Evolutionary conservation across 139 green algal species (phyloP).

Genomic region (Edaphochlamys debaryana): DNA sequence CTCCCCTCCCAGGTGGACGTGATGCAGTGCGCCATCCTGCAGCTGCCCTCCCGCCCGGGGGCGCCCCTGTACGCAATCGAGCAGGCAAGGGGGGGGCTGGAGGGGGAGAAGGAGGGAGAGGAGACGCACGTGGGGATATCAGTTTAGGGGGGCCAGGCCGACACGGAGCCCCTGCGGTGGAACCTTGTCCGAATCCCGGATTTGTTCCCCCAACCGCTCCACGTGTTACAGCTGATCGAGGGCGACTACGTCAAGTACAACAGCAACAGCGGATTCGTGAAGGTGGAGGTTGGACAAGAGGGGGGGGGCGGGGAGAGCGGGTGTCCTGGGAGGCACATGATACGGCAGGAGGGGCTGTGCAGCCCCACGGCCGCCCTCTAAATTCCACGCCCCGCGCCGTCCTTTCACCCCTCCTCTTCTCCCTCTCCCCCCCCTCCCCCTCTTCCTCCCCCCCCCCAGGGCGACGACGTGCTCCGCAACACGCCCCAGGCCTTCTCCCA

Average conservation of each 20-base stretch:
- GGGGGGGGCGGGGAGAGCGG: neutral
- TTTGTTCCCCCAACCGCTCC: too few species aligned
- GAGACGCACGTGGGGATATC: too few species aligned
- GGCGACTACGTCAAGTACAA: conserved; percentile 71
- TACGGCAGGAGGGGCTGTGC: too few species aligned
- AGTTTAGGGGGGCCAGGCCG: too few species aligned
- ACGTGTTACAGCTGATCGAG: conserved; percentile 50
- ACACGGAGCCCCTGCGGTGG: too few species aligned
- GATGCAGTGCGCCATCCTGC: conserved; percentile 44
- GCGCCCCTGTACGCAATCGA: conserved; percentile 55
- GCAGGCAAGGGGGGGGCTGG: neutral
- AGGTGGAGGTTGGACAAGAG: neutral
- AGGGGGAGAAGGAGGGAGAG: too few species aligned
- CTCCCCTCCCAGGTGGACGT: conserved; percentile 49
- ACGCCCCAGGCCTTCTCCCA: conserved; percentile 62
- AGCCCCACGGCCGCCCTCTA: too few species aligned
- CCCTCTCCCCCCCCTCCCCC: neutral
- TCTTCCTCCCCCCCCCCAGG: conserved; percentile 4
- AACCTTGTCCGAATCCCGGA: too few species aligned
- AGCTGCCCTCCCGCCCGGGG: conserved; percentile 40
- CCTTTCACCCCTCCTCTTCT: neutral
- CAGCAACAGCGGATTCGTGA: conserved; percentile 53
- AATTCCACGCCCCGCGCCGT: too few species aligned
- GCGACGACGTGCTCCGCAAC: conserved; percentile 32
- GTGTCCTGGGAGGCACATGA: too few species aligned